Evolutionary conservation across 345 rosid species (phyloP).

Genomic region (Linum trigynum): DNA sequence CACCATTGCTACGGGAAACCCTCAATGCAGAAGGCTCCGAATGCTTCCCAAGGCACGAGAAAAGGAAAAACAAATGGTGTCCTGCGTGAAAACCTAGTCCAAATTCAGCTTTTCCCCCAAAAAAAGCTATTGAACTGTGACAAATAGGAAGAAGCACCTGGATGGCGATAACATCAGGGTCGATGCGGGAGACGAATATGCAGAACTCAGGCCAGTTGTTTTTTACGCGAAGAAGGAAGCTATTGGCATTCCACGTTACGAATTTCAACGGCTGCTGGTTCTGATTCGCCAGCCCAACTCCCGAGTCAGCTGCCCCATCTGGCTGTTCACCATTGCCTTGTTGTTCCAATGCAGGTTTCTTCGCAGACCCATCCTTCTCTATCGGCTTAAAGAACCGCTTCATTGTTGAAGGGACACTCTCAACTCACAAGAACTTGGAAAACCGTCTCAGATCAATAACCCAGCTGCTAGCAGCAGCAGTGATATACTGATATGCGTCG

Average conservation of each 20-base stretch:
- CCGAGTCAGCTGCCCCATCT: slow-evolving; percentile 13
- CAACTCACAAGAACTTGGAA: background rate
- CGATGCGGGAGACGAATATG: slow-evolving; percentile 45
- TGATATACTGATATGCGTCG: too few species aligned
- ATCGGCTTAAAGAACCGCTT: slow-evolving; percentile 91
- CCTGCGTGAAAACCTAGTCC: too few species aligned
- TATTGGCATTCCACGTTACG: slow-evolving; percentile 88
- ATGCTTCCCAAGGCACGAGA: too few species aligned
- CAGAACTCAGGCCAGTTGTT: slow-evolving; percentile 80
- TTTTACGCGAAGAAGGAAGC: slow-evolving; percentile 88
- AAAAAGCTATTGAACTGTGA: too few species aligned
- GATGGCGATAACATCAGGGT: slow-evolving; percentile 81
- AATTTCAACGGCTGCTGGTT: slow-evolving; percentile 66
- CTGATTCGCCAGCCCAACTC: slow-evolving; percentile 14
- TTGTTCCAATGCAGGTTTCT: slow-evolving; percentile 53
- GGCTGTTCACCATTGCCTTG: slow-evolving; percentile 11
- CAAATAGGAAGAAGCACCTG: slow-evolving; percentile 37
- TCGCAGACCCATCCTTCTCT: slow-evolving; percentile 67
- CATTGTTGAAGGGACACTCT: slow-evolving; percentile 29
- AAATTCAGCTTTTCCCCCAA: too few species aligned
- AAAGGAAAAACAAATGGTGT: too few species aligned
- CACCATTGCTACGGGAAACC: too few species aligned
- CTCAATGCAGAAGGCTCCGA: too few species aligned
- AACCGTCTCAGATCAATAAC: too few species aligned
- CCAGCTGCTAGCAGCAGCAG: too few species aligned